Evolutionary conservation across 306 rosid genomes (phyloP).

Genomic region (Trichosanthes truncata): DNA sequence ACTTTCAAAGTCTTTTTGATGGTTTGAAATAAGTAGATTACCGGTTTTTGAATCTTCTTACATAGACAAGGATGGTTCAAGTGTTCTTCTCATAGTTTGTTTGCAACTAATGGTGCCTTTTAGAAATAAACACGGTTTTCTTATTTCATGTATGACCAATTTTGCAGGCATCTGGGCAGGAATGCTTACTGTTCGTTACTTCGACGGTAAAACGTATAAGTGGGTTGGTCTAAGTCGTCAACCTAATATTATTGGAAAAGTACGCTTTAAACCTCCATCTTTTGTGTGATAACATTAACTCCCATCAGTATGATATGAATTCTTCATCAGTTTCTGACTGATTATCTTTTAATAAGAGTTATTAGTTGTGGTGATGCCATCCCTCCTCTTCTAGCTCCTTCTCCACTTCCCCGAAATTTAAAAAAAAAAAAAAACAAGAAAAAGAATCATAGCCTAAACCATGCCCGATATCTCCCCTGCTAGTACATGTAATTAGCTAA

Average conservation of each 20-base stretch:
- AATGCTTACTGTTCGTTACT: constrained; percentile 92
- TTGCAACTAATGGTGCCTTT: not conserved
- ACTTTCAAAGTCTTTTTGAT: not conserved
- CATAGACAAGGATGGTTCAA: not conserved
- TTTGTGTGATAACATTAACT: not conserved
- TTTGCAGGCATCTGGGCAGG: constrained; percentile 98
- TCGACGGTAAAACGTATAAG: constrained; percentile 95
- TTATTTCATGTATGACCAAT: not conserved
- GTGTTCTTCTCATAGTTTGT: not conserved
- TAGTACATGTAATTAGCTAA: not conserved
- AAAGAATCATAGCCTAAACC: not conserved
- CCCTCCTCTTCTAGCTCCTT: not conserved
- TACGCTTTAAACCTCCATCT: constrained; percentile 26
- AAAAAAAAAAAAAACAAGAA: not conserved
- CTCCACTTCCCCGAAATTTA: not conserved
- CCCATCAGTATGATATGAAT: not conserved
- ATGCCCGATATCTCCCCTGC: not conserved
- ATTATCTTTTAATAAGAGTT: not conserved
- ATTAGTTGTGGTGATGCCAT: not conserved
- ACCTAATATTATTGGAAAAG: constrained; percentile 91
- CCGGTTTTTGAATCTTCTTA: not conserved
- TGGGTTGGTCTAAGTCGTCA: constrained; percentile 99
- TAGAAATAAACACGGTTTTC: not conserved
- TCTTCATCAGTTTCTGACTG: not conserved
- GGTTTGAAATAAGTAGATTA: not conserved